Conservation (phyloP, 257 asterid species). For the Primulina eburnea region DNA sequence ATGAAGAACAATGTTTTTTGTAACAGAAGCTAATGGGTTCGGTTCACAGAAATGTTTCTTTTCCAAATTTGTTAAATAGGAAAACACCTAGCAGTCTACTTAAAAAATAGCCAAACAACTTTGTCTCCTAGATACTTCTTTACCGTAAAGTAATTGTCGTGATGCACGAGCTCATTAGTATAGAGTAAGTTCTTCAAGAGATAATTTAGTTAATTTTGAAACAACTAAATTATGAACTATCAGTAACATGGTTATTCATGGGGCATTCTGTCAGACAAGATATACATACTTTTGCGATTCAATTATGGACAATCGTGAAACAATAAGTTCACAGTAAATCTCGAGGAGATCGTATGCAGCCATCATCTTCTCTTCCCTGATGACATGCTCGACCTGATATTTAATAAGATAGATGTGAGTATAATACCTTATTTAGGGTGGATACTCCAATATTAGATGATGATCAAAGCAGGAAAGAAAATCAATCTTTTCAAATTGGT, state of each 20-base stretch:
- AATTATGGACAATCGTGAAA: conserved; percentile 77
- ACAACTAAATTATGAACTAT: conserved; percentile 9
- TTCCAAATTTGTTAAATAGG: background rate
- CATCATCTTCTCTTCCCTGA: conserved; percentile 94
- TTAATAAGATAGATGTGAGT: conserved; percentile 17
- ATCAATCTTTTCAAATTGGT: conserved; percentile 19
- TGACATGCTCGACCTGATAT: conserved; percentile 89
- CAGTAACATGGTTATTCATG: conserved; percentile 2
- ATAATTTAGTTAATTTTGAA: conserved; percentile 14
- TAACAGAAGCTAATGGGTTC: background rate
- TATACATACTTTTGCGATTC: conserved; percentile 88
- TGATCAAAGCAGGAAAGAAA: conserved; percentile 13
- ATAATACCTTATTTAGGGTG: conserved; percentile 13
- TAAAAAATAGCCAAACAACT: background rate
- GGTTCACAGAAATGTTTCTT: background rate
- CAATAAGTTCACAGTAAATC: conserved; percentile 80
- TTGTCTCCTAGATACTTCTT: background rate
- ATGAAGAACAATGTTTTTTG: background rate
- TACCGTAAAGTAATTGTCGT: background rate
- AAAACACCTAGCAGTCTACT: background rate
- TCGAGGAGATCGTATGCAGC: conserved; percentile 89
- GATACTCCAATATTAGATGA: conserved; percentile 5
- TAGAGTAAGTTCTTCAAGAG: background rate
- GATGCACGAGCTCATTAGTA: conserved; percentile 10
- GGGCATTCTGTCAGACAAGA: conserved; percentile 23